Evolutionary conservation across 257 asterid genomes (phyloP).

Genomic region (Nicotiana benthamiana): DNA sequence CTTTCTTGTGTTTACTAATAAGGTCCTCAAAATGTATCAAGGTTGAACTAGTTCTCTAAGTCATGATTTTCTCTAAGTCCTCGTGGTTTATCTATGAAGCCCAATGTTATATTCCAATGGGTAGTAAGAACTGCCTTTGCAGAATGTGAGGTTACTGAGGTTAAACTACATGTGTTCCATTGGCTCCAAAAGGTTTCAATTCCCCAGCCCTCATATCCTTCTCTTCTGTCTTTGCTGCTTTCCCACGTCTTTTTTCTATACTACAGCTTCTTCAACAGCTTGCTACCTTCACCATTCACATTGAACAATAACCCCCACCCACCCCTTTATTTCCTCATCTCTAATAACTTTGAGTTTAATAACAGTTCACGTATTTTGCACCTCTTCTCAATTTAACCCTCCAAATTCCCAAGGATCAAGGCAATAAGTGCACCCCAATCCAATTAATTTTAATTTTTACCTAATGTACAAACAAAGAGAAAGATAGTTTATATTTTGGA

Average conservation of each 20-base stretch:
- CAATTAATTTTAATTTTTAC: background rate
- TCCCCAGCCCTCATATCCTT: background rate
- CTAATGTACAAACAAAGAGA: background rate
- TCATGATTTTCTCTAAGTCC: background rate
- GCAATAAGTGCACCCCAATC: background rate
- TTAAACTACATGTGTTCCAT: background rate
- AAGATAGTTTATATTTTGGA: background rate
- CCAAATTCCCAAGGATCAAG: background rate
- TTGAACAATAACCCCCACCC: background rate
- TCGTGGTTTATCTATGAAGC: background rate
- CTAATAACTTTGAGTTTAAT: background rate
- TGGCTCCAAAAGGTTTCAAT: background rate
- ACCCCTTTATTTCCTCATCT: background rate
- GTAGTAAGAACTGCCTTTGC: background rate
- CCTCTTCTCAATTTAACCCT: background rate
- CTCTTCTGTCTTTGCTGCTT: background rate
- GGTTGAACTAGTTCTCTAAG: background rate
- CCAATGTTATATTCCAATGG: background rate
- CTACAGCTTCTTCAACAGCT: background rate
- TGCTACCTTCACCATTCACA: background rate
- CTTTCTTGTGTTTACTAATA: background rate
- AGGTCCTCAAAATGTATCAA: background rate
- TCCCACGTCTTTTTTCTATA: background rate
- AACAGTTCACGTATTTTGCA: background rate
- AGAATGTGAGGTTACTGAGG: background rate